These are phyloP conservation scores for Sisymbrium altissimum DNA, from an alignment of 345 rosid genomes.

Conservation along the genomic window DNA sequence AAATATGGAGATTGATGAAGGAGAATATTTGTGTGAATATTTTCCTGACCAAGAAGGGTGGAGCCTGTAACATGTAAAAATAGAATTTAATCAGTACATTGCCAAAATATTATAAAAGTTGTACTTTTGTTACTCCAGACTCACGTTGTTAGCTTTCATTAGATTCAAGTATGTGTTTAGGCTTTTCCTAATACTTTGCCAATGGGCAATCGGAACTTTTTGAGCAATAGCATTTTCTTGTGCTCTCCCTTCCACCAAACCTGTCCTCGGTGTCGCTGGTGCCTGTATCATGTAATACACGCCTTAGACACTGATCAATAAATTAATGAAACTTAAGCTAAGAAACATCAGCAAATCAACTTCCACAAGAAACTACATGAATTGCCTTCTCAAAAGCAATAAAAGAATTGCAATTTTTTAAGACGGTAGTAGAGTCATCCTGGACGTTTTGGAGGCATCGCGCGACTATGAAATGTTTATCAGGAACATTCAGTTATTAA, in stretches of 20 bases:
- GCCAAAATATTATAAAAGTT: not conserved
- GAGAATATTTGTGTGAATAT: slow-evolving; percentile 93
- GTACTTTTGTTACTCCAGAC: slow-evolving; percentile 29
- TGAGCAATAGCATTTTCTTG: slow-evolving; percentile 97
- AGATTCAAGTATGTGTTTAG: slow-evolving; percentile 60
- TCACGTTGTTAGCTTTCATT: slow-evolving; percentile 78
- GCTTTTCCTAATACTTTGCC: slow-evolving; percentile 97
- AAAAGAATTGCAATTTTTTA: not conserved
- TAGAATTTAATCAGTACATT: slow-evolving; percentile 15
- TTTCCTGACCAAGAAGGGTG: slow-evolving; percentile 89
- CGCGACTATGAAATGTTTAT: too few species aligned
- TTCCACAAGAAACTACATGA: not conserved
- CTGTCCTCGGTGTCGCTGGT: slow-evolving; percentile 88
- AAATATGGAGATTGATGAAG: slow-evolving; percentile 91
- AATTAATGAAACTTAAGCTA: not conserved
- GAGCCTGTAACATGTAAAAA: slow-evolving; percentile 57
- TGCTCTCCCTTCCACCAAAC: slow-evolving; percentile 92
- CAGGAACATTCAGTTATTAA: too few species aligned
- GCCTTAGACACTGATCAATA: not conserved
- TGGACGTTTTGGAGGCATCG: too few species aligned
- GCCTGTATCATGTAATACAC: slow-evolving; percentile 53
- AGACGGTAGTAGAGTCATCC: not conserved
- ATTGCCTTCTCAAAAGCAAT: not conserved
- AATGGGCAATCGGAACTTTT: slow-evolving; percentile 94
- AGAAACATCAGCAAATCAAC: not conserved